Evolutionary conservation across 1,139 yeast genomes (phyloP).

Genomic region (Waltiozyma sp.): DNA sequence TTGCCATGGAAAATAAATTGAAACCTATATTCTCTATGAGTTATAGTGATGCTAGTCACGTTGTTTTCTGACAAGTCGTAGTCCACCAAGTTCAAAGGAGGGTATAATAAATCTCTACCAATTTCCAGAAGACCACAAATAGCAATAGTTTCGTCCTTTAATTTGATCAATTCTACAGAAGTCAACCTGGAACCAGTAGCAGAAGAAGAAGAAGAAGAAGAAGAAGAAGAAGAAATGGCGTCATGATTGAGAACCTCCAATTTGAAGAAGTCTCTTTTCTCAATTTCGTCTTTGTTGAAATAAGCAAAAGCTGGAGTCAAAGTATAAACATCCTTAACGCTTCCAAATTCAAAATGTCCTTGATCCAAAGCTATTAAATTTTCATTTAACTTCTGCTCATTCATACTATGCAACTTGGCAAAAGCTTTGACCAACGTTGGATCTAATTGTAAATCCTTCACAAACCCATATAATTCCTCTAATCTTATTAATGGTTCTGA

Average conservation of each 20-base stretch:
- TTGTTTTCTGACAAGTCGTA: neutral
- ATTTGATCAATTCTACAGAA: slow-evolving; percentile 12
- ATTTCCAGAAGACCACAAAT: slow-evolving; percentile 18
- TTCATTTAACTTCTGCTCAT: neutral
- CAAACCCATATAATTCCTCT: neutral
- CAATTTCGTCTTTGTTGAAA: slow-evolving; percentile 21
- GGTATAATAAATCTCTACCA: slow-evolving; percentile 25
- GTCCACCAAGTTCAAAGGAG: slow-evolving; percentile 19
- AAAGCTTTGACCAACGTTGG: neutral
- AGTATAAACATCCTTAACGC: neutral
- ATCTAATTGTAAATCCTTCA: neutral
- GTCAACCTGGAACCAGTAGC: no score
- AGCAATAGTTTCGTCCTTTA: slow-evolving; percentile 15
- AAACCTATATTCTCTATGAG: neutral
- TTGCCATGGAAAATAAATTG: neutral
- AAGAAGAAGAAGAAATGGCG: slow-evolving; percentile 8
- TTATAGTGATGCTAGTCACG: neutral
- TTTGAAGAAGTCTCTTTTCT: slow-evolving; percentile 23
- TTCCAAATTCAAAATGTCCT: neutral
- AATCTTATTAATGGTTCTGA: neutral
- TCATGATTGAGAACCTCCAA: slow-evolving; percentile 19
- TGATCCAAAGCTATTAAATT: neutral
- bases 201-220: slow-evolving; percentile 1
- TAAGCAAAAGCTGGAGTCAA: slow-evolving; percentile 4
- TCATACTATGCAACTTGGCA: neutral